Percentiles rank a stretch among this genome's conserved stretches.
Conservation (phyloP, 2,329 filamentous ascomycete species). For the Fusarium oligoseptatum region DNA sequence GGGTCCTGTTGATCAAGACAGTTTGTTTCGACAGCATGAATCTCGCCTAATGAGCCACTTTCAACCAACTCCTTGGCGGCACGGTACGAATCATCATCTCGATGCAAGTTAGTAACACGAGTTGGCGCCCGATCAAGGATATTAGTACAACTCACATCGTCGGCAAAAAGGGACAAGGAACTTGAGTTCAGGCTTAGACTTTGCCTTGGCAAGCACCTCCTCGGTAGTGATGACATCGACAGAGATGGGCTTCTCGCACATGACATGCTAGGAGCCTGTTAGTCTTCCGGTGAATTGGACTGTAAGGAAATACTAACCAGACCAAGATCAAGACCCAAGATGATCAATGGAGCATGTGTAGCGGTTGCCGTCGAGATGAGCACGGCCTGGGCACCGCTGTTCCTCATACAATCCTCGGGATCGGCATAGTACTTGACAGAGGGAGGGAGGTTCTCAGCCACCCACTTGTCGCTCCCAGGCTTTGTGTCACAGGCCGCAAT, state of each 20-base stretch:
- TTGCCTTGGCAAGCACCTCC: slow-evolving; percentile 34
- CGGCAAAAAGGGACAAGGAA: slow-evolving; percentile 38
- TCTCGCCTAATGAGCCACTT: slow-evolving; percentile 37
- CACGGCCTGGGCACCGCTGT: slow-evolving; percentile 46
- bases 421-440: slow-evolving; percentile 42
- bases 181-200: slow-evolving; percentile 38
- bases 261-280: slow-evolving; percentile 31
- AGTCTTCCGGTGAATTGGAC: neutral
- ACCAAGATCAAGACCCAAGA: slow-evolving; percentile 38
- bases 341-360: slow-evolving; percentile 47
- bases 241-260: slow-evolving; percentile 43
- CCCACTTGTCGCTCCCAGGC: slow-evolving; percentile 49
- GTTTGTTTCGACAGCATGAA: slow-evolving; percentile 41
- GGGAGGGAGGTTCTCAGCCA: slow-evolving; percentile 46
- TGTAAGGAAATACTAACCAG: slow-evolving; percentile 6
- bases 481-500: slow-evolving; percentile 52
- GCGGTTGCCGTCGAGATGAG: slow-evolving; percentile 49
- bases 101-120: neutral
- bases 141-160: slow-evolving; percentile 21
- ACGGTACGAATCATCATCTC: slow-evolving; percentile 36
- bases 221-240: slow-evolving; percentile 37
- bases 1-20: slow-evolving; percentile 39
- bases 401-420: slow-evolving; percentile 46
- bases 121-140: neutral
- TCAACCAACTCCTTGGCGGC: slow-evolving; percentile 33